Evolutionary conservation across 495 filamentous ascomycete species (phyloP).

Genomic region (Neurospora africana): DNA sequence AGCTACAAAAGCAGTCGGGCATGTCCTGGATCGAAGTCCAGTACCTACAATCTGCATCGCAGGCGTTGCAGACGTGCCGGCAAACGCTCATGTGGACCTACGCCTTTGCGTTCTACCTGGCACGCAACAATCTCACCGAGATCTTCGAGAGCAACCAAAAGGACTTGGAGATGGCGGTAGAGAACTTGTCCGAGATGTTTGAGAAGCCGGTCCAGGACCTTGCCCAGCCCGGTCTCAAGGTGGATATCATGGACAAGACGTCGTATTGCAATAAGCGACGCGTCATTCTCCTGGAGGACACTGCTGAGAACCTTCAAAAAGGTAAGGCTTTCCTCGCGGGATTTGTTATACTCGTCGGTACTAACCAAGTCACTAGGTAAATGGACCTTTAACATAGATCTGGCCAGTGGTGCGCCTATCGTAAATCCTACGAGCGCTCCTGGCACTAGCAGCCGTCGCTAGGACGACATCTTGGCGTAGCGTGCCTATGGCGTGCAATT

Average conservation of each 20-base stretch:
- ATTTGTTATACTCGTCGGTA: not conserved
- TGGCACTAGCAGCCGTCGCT: conserved; percentile 16
- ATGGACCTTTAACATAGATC: conserved; percentile 39
- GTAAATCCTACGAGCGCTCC: not conserved
- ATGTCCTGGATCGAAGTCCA: conserved; percentile 99
- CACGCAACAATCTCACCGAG: conserved; percentile 87
- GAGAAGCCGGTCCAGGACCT: conserved; percentile 86
- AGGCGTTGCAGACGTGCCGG: conserved; percentile 87
- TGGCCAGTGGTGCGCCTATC: conserved; percentile 8
- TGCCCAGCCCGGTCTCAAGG: conserved; percentile 61
- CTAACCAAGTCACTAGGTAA: conserved; percentile 21
- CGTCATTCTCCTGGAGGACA: conserved; percentile 80
- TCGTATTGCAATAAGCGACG: conserved; percentile 88
- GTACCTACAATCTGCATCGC: conserved; percentile 84
- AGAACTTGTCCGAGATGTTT: conserved; percentile 93
- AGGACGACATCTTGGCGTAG: not conserved
- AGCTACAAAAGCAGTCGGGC: conserved; percentile 80
- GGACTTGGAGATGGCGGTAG: conserved; percentile 92
- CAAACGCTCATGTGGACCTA: conserved; percentile 99
- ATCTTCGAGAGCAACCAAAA: conserved; percentile 99
- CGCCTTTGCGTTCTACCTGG: conserved; percentile 93
- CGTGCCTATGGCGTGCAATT: not conserved
- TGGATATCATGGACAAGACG: conserved; percentile 97
- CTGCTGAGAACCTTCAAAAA: conserved; percentile 77
- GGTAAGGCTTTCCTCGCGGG: conserved; percentile 44